Base-by-base conservation (phyloP, 495 filamentous ascomycete species). In the Tuber calosporum region DNA sequence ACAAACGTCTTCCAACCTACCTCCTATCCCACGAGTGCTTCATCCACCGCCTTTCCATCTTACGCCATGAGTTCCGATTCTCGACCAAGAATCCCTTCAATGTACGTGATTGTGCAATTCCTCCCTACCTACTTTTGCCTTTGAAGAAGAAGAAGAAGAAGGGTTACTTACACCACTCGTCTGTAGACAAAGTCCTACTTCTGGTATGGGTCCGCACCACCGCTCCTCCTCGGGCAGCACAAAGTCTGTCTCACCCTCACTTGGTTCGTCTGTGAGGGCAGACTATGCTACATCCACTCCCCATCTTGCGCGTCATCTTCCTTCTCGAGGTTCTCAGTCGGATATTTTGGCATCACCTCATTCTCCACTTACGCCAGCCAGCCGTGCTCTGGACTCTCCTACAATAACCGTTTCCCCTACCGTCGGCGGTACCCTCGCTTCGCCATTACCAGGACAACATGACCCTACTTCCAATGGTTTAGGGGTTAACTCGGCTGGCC, bases 241-340 rank as follows among this genome's bases (percentile, higher is more conserved):
- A 45, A 81, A 81, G 73, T 81, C 80, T 75, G 79, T 81, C 70
- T 81, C 80, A 79, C 79, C 79, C 30, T 79, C 79, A 40, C 70
- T 80, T 41, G 79, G 78, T 38, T 81, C 79, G 53, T 80, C 79
- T 36, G 79, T 77, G 48, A 69, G 80, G 43, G 68, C 74, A 41
- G 73, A 78, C 73, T 81, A 81, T 48, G 76, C 79, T 70, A 81
- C 80, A 45, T 75, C 77, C 39, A 81, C 80, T 37, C 80, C 80
- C 38, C 80, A 81, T 69, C 71, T 79, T 41, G 71, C 77, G 41
- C 76, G 79, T 22, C 80, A 81, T 76, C 74, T 80, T 3, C 72
- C 80, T 72, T 71, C 79, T 30, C 73, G 79, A 71, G 70, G 79
- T n/a, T 69, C 80, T 38, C 79, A 80, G 48, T 69, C 69, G 13